Base-by-base conservation (phyloP, 2,329 filamentous ascomycete species). In the Lojkania enalia region DNA sequence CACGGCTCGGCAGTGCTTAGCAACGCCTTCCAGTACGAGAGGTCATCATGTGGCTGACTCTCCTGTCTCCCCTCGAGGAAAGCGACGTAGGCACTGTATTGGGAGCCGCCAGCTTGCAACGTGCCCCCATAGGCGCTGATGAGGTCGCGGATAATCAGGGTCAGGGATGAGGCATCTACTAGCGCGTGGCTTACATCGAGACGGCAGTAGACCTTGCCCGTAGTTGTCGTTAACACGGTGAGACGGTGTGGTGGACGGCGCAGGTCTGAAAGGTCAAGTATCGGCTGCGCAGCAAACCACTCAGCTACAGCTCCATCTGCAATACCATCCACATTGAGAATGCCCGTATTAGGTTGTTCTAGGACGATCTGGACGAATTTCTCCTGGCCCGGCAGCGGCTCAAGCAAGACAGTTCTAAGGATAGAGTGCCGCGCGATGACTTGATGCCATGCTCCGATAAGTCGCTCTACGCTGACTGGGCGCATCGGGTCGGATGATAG, bases 161-260 rank as follows among this genome's bases (percentile, higher is more conserved):
- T 68, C 36, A 75, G 72, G 0, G 76, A 77, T 27, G 63, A 66
- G 2, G 74, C 76, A 58, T 79, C 76, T 30, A 39, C 73, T 11
- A 74, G 69, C 13, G 71, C 71, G 48, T 78, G 76, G 51, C 70
- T 77, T 5, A 78, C 60, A 36, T 78, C 75, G 18, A 78, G 58
- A 16, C 72, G 70, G 43, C 70, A 73, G 42, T 72, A 71, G 0
- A 75, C 43, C n/a, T 66, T 70, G 21, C 50, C 68, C 55, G 30
- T 69, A 74, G 23, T 75, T 60, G 2, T 61, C 68, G 39, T 75
- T 66, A n/a, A 65, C 65, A 51, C 77, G 70, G 20, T 71, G 66
- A 2, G 74, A 67, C 40, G 61, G 30, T 48, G 45, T 5, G 39
- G 32, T 35, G 15, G 42, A 14, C 11, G 41, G 5, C 39, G 31